These are phyloP conservation scores for Alternaria metachromatica DNA, from an alignment of 2,329 filamentous ascomycete genomes.

Conservation along the genomic window DNA sequence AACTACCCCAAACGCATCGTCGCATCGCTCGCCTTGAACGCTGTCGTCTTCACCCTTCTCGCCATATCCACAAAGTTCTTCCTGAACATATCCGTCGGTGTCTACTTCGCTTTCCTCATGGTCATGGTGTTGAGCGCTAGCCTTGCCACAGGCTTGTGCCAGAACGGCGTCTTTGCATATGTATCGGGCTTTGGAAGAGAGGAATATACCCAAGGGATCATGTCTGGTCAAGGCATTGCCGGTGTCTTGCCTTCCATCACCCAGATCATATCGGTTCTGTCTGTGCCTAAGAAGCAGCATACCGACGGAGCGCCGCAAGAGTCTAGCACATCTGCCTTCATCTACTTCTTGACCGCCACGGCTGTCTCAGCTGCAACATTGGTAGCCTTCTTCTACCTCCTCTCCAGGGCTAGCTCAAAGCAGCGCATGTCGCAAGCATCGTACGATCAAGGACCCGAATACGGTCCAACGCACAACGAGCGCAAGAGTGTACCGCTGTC, in stretches of 20 bases:
- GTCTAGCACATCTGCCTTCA: slow-evolving; percentile 76
- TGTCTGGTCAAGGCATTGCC: slow-evolving; percentile 91
- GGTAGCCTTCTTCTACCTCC: slow-evolving; percentile 75
- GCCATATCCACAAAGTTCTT: slow-evolving; percentile 79
- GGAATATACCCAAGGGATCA: slow-evolving; percentile 94
- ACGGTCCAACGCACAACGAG: slow-evolving; percentile 19
- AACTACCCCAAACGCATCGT: slow-evolving; percentile 90
- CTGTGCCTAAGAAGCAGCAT: slow-evolving; percentile 59
- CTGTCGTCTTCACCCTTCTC: slow-evolving; percentile 76
- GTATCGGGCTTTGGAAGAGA: slow-evolving; percentile 82
- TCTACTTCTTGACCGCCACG: slow-evolving; percentile 90
- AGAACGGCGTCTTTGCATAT: slow-evolving; percentile 94
- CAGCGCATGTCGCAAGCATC: slow-evolving; percentile 29
- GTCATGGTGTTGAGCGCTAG: slow-evolving; percentile 81
- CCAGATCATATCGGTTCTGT: slow-evolving; percentile 83
- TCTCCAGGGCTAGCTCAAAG: slow-evolving; percentile 58
- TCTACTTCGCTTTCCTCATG: slow-evolving; percentile 84
- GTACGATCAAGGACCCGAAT: slow-evolving; percentile 31
- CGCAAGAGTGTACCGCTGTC: slow-evolving; percentile 65
- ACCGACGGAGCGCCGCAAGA: slow-evolving; percentile 40
- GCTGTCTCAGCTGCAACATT: slow-evolving; percentile 74
- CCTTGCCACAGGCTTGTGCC: slow-evolving; percentile 81
- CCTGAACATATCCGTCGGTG: slow-evolving; percentile 64
- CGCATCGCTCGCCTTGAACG: slow-evolving; percentile 76
- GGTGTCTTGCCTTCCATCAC: slow-evolving; percentile 88